A percentile compares a stretch with the other conserved stretches of the same genome.
These are phyloP conservation scores for Chrysanthemum lavandulifolium DNA, from an alignment of 129 eudicot species.

Conservation along the genomic window DNA sequence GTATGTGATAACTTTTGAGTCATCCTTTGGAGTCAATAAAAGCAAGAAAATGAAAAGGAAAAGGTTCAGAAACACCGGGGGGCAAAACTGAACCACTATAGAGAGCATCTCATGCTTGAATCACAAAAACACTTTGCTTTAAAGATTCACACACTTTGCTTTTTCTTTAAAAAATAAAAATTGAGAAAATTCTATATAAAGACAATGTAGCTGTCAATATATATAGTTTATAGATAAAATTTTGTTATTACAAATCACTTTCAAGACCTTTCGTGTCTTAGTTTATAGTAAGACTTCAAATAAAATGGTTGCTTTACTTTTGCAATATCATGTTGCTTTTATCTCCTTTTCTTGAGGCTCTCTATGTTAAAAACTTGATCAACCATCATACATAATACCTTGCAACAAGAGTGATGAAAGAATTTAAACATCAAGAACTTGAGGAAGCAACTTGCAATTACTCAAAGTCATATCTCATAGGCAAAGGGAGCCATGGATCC, in stretches of 20 bases:
- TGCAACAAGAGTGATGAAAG: slow-evolving; percentile 39
- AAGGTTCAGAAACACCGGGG: slow-evolving; percentile 14
- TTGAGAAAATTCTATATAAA: not conserved
- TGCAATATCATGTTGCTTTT: not conserved
- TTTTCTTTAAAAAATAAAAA: not conserved
- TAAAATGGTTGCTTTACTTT: not conserved
- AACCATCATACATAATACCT: slow-evolving; percentile 3
- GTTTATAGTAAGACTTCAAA: not conserved
- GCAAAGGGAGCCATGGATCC: slow-evolving; percentile 88
- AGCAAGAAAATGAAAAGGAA: slow-evolving; percentile 16
- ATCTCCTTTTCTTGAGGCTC: slow-evolving; percentile 1
- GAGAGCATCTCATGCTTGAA: slow-evolving; percentile 25
- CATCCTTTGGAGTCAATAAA: slow-evolving; percentile 25
- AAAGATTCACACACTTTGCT: slow-evolving; percentile 9
- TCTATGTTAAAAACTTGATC: slow-evolving; percentile 17
- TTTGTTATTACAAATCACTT: not conserved
- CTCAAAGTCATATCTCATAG: slow-evolving; percentile 53
- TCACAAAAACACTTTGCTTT: slow-evolving; percentile 2
- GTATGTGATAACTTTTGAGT: slow-evolving; percentile 12
- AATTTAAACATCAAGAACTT: slow-evolving; percentile 53
- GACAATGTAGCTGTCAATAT: not conserved
- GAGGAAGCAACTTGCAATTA: slow-evolving; percentile 61
- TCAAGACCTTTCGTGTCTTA: too few species aligned
- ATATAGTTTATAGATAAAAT: not conserved
- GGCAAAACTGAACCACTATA: slow-evolving; percentile 12